These are phyloP conservation scores for Backusella psychrophila DNA, from an alignment of 192 early-diverging fungal species.

Conservation along the genomic window DNA sequence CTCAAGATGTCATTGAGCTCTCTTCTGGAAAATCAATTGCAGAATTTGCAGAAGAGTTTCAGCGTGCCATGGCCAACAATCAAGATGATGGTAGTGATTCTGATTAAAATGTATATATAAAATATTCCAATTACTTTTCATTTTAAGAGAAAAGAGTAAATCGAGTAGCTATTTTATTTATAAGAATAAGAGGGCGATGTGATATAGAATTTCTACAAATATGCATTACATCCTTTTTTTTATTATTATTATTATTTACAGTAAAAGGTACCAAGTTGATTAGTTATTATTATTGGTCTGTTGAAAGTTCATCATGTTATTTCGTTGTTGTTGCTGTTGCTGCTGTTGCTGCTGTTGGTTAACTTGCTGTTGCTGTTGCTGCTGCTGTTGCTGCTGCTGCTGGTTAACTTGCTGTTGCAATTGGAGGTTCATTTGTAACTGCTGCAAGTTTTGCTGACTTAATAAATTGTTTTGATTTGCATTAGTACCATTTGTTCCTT, in stretches of 20 bases:
- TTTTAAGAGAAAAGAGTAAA: neutral
- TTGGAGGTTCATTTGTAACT: constrained; percentile 26
- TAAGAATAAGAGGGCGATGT: neutral
- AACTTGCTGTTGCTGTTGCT: neutral
- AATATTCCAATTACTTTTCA: neutral
- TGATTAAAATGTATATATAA: constrained; percentile 1
- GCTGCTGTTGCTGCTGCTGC: constrained; percentile 19
- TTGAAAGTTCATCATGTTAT: constrained; percentile 15
- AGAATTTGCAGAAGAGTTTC: constrained; percentile 69
- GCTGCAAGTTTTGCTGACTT: constrained; percentile 17
- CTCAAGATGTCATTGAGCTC: constrained; percentile 72
- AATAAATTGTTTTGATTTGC: neutral
- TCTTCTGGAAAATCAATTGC: constrained; percentile 66
- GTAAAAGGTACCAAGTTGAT: neutral
- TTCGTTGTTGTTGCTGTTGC: constrained; percentile 15
- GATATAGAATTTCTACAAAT: neutral
- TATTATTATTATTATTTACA: neutral
- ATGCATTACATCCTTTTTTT: neutral
- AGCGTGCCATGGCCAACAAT: constrained; percentile 33
- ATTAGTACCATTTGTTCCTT: neutral
- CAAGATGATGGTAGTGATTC: neutral
- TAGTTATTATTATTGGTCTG: constrained; percentile 13
- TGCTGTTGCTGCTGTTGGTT: neutral
- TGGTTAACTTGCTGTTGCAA: constrained; percentile 25
- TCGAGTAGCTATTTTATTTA: neutral